Base-by-base conservation (phyloP, 768 basidiomycete genomes). In the Porpolomopsis calyptriformis region DNA sequence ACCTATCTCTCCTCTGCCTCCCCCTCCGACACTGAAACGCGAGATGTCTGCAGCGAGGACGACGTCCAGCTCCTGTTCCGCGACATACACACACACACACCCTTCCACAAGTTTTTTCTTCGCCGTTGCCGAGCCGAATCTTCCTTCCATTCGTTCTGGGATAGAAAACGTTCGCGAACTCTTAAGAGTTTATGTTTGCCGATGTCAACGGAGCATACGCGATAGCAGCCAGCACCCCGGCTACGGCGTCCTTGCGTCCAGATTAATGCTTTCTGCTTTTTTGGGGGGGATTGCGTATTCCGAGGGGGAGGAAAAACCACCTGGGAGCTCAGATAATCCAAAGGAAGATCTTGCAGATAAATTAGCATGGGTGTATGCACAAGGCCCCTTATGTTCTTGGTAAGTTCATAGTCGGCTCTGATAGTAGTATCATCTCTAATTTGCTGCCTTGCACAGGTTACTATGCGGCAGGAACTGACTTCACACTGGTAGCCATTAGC, bases 281-380 rank as follows among this genome's bases (percentile, higher is more conserved):
- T 55, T 19, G 7, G 37, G 18, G 45, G 45, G 1, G 26, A 46
- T 34, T 60, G 59, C 43, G 0, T 40, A 19, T 58, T 60, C 41
- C 42, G n/a, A 57, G 26, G 59, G 59, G 12, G 59, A 60, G 50
- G 59, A 60, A 48, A 57, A 50, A 44, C 23, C 23, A 5, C 49
- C 56, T 11, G 37, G 10, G 2, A 45, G 37, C 47, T 24, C n/a
- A 9, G 49, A 49, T 3, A 40, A 60, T 46, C 59, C 55, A 18
- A 51, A 39, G 29, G 37, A 23, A 22, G 59, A 57, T 35, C 49
- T 60, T 12, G 11, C 47, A 11, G 26, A 43, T n/a, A 60, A 55
- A 44, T 22, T 57, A 24, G 33, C 35, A 10, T 60, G 55, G 55
- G 40, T 37, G 19, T 60, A 60, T 46, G 50, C 55, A 22, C 52